A percentile compares a stretch with the other conserved stretches of the same genome.
Evolutionary conservation across 768 basidiomycete genomes (phyloP).

Genomic region (Multifurca ochricompacta): DNA sequence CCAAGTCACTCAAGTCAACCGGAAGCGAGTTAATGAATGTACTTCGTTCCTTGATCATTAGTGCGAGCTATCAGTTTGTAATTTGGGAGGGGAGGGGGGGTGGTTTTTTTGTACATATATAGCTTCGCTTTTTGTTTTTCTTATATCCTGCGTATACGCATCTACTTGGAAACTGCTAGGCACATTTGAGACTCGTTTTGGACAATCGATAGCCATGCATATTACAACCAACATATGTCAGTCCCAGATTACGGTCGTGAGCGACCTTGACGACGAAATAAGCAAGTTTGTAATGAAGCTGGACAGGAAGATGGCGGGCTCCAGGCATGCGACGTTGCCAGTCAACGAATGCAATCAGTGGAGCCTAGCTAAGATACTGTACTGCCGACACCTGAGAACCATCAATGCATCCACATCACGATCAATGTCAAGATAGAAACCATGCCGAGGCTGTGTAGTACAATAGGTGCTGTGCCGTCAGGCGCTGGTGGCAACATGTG

Average conservation of each 20-base stretch:
- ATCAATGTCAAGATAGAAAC: neutral
- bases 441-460: neutral
- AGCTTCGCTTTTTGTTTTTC: neutral
- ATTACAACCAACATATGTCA: neutral
- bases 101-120: too few relatives aligned
- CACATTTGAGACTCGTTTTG: neutral
- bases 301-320: neutral
- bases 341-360: neutral
- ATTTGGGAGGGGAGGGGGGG: neutral
- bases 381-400: neutral
- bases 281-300: too few relatives aligned
- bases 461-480: too few relatives aligned
- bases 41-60: neutral
- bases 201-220: neutral
- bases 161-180: neutral
- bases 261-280: neutral
- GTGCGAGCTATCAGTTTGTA: neutral
- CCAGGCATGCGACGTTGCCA: neutral
- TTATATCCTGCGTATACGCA: neutral
- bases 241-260: neutral
- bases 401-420: conserved; percentile 1
- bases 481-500: too few relatives aligned
- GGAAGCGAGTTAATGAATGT: neutral
- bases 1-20: neutral
- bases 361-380: neutral